Base-by-base conservation (phyloP, 2,329 filamentous ascomycete species). In the Akanthomyces muscarius region DNA sequence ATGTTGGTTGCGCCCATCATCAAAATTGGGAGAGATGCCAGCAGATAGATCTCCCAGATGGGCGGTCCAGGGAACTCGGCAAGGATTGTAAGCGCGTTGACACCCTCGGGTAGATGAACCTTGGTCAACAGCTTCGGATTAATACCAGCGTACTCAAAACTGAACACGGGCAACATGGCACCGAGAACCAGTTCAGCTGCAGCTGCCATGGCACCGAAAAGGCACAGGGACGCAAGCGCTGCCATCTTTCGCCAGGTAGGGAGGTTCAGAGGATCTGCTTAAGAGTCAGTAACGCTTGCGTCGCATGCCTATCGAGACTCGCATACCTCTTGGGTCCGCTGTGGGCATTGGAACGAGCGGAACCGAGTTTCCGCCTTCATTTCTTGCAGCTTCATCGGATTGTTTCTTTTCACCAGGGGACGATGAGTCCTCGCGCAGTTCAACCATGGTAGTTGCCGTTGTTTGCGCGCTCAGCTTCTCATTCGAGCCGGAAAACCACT, bases 1-100 rank as follows among this genome's bases (percentile, higher is more conserved):
- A 74, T 75, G 33, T 70, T 72, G 4, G 74, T 71, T 14, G 72
- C 67, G 18, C 75, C 75, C 57, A 75, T 75, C 59, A 72, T 71
- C 23, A 77, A 63, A 21, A 76, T 65, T 25, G 75, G 75, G 5
- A 75, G 66, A 1, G 74, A 74, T 0, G 72, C 70, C 13, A 77
- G 66, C 63, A 74, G 66, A 18, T 70, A 66, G 11, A 75, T 68
- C 47, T 69, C 66, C 59, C 63, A 67, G n/a, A 75, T 65, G 1
- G 74, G 71, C 13, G 73, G 72, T 5, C 66, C 66, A n/a, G 71
- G 67, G 18, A 71, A 71, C 3, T 66, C 66, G 5, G 73, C 70
- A 13, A 75, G 66, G 5, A 74, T 66, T 25, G 71, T 68, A 36
- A 76, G 63, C 10, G 70, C 68, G 63, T 72, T 71, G 48, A 72